Conservation (phyloP, 2,329 filamentous ascomycete species). For the Neophaeococcomyces aloes region DNA sequence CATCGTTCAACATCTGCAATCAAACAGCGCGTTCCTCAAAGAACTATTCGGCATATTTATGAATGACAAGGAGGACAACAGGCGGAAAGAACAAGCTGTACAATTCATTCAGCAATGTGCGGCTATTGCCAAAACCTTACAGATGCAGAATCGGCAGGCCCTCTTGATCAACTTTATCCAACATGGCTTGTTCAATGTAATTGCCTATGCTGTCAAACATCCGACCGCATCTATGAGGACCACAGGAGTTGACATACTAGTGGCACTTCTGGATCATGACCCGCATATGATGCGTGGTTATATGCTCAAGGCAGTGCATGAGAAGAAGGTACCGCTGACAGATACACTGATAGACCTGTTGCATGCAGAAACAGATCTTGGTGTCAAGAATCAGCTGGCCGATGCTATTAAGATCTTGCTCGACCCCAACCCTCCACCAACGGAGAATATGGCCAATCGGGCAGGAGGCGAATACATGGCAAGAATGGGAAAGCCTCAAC, state of each 20-base stretch:
- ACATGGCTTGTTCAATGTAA: conserved; percentile 77
- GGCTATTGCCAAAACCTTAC: conserved; percentile 84
- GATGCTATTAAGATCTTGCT: conserved; percentile 91
- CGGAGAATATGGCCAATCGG: conserved; percentile 45
- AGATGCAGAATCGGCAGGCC: conserved; percentile 66
- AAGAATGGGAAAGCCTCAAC: conserved; percentile 46
- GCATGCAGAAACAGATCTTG: conserved; percentile 80
- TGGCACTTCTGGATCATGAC: conserved; percentile 92
- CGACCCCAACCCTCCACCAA: conserved; percentile 55
- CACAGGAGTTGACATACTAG: conserved; percentile 84
- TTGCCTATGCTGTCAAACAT: conserved; percentile 83
- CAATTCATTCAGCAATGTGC: conserved; percentile 96
- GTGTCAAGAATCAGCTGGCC: conserved; percentile 88
- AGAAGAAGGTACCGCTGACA: conserved; percentile 74
- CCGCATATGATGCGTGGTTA: conserved; percentile 87
- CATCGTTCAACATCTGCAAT: conserved; percentile 89
- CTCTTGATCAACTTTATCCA: conserved; percentile 84
- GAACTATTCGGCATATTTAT: conserved; percentile 83
- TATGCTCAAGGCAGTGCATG: conserved; percentile 82
- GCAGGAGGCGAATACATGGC: conserved; percentile 55
- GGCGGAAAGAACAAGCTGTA: conserved; percentile 84
- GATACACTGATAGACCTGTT: conserved; percentile 89
- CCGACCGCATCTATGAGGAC: conserved; percentile 75
- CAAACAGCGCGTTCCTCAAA: conserved; percentile 63
- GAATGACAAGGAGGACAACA: conserved; percentile 50